Evolutionary conservation across 73 alveolate genomes (phyloP).

Genomic region (Tetrahymena malaccensis): DNA sequence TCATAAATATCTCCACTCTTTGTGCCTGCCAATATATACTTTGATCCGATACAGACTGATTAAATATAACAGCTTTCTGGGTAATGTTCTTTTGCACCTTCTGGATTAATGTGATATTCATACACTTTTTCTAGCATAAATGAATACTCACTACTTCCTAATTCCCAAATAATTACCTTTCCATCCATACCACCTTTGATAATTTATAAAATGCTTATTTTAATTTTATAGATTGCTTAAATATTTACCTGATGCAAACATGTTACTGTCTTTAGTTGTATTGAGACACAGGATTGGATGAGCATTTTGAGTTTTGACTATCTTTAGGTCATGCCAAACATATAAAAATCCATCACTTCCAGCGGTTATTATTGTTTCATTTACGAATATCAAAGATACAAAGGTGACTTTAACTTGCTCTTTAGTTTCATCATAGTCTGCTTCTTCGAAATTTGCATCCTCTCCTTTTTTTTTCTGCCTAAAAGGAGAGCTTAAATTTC

Average conservation of each 20-base stretch:
- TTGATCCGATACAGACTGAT: conserved; percentile 68
- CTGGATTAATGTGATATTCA: conserved; percentile 25
- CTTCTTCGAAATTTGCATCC: not conserved
- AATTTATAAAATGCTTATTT: not conserved
- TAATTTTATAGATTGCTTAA: not conserved
- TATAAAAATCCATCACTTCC: conserved; percentile 37
- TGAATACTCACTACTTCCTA: conserved; percentile 31
- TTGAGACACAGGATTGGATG: conserved; percentile 66
- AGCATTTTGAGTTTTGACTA: conserved; percentile 66
- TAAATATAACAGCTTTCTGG: conserved; percentile 26
- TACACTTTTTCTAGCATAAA: conserved; percentile 28
- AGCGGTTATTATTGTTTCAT: conserved; percentile 35
- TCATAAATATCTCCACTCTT: conserved; percentile 68
- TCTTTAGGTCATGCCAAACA: conserved; percentile 64
- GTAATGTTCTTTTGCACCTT: not conserved
- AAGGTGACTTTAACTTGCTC: conserved; percentile 18
- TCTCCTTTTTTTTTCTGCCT: not conserved
- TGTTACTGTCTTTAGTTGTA: conserved; percentile 54
- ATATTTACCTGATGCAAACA: conserved; percentile 48
- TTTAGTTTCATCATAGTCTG: conserved; percentile 3
- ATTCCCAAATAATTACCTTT: conserved; percentile 59
- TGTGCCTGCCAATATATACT: conserved; percentile 67
- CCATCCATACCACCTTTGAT: conserved; percentile 72
- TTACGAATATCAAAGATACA: conserved; percentile 21
- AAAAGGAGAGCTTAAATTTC: not conserved